These are phyloP conservation scores for Osmozyma mogii DNA, from an alignment of 805 yeast genomes.

Conservation along the genomic window DNA sequence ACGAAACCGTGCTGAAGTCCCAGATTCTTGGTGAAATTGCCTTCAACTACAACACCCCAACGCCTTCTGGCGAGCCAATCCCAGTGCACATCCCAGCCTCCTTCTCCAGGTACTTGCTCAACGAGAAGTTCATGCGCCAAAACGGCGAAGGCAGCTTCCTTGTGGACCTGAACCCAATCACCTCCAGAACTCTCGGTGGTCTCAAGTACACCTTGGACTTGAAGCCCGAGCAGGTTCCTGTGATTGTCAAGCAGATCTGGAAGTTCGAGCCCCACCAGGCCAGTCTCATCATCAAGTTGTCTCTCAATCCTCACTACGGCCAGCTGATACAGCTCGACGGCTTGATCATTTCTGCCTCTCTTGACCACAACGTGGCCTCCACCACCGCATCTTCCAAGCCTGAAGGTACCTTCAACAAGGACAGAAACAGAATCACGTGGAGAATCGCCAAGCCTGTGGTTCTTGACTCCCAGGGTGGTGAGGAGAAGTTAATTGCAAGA, in stretches of 20 bases:
- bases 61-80: slow-evolving; percentile 14
- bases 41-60: slow-evolving; percentile 45
- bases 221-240: slow-evolving; percentile 45
- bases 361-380: slow-evolving; percentile 50
- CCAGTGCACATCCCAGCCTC: slow-evolving; percentile 37
- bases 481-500: slow-evolving; percentile 72
- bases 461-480: slow-evolving; percentile 23
- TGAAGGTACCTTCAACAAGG: slow-evolving; percentile 83
- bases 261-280: slow-evolving; percentile 80
- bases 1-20: slow-evolving; percentile 53
- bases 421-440: slow-evolving; percentile 84
- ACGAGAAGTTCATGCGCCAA: slow-evolving; percentile 28
- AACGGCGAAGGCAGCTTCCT: slow-evolving; percentile 27
- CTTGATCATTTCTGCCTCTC: slow-evolving; percentile 52
- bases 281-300: slow-evolving; percentile 69
- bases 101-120: slow-evolving; percentile 42
- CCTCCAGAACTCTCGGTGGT: slow-evolving; percentile 68
- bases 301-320: slow-evolving; percentile 42
- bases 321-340: slow-evolving; percentile 45
- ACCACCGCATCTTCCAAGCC: slow-evolving; percentile 83
- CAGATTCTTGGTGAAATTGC: slow-evolving; percentile 83
- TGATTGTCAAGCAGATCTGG: slow-evolving; percentile 78
- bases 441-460: slow-evolving; percentile 40
- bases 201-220: slow-evolving; percentile 60
- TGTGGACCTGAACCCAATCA: slow-evolving; percentile 41